Evolutionary conservation across 768 basidiomycete species (phyloP), one percentile per base, ranked within the genome.

Genomic region (Collybiopsis luxurians): DNA sequence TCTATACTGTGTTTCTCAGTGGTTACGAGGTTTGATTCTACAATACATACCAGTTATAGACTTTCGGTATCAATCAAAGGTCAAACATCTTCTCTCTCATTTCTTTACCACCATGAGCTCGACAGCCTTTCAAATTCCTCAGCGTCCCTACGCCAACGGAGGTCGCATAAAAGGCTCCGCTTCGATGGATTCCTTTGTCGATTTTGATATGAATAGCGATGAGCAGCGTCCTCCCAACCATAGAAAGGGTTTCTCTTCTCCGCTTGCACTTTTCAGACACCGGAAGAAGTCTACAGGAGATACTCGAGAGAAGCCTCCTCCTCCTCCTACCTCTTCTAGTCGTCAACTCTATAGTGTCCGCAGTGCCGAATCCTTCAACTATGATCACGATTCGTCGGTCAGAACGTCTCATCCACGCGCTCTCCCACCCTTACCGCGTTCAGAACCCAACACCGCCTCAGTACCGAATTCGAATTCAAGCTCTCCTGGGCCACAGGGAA

Each of bases 141-240:
- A 24, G 13, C n/a, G 42, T 24, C 13, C 39, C 13, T 40, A 51
- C 36, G n/a, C 10, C 12, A 38, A 36, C 23, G 38, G 50, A 9
- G 12, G 3, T 26, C 50, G 36, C 21, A 10, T n/a, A 19, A 51
- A 43, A 34, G 42, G 40, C 26, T 15, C 53, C 3, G 40, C 53
- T 43, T 54, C 53, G 1, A 42, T 54, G 40, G 53, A 54, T 21
- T 54, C 53, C 3, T 54, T 54, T 36, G 53, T 54, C 12, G 53
- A 54, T 27, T 54, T 54, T n/a, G 42, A 39, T 34, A 23, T 39
- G 12, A 26, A 19, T 19, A 38, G 38, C 26, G 50, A 19, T 43
- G 40, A 54, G n/a, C 31, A 31, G 15, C 53, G 43, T n/a, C 40
- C 28, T 34, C 31, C 53, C 9, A 19, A 31, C 21, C 39, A 42